A percentile compares a stretch with the other conserved stretches of the same genome.
Evolutionary conservation across 495 filamentous ascomycete species (phyloP).

Genomic region (Aspergillus nidulans): DNA sequence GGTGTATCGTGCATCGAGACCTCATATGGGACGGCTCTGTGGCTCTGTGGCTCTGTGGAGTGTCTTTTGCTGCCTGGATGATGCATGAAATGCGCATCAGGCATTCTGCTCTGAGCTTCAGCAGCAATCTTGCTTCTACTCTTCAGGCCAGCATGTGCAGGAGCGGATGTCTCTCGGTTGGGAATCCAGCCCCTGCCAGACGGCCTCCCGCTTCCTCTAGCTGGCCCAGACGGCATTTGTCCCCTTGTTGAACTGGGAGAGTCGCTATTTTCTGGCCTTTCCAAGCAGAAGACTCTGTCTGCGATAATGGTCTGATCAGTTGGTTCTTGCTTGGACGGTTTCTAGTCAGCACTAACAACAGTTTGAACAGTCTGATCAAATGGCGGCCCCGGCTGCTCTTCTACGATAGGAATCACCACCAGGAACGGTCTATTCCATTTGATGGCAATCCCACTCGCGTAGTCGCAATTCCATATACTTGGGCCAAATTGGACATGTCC

Average conservation of each 20-base stretch:
- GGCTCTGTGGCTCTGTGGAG: too few relatives aligned
- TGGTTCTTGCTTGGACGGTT: not conserved
- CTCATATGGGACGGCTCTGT: not conserved
- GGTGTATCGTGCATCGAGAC: not conserved
- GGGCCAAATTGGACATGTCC: slow-evolving; percentile 36
- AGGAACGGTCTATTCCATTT: slow-evolving; percentile 55
- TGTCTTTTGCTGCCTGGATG: not conserved
- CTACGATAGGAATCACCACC: slow-evolving; percentile 54
- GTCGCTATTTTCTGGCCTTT: slow-evolving; percentile 43
- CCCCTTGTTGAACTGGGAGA: slow-evolving; percentile 28
- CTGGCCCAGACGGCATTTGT: slow-evolving; percentile 41
- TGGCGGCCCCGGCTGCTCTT: slow-evolving; percentile 51
- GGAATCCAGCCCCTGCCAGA: slow-evolving; percentile 28
- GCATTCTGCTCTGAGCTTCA: slow-evolving; percentile 17
- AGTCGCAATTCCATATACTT: slow-evolving; percentile 43
- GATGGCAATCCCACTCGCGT: slow-evolving; percentile 42
- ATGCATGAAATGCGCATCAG: slow-evolving; percentile 4
- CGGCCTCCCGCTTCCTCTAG: slow-evolving; percentile 28
- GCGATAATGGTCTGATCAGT: slow-evolving; percentile 39
- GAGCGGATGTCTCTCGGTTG: slow-evolving; percentile 19
- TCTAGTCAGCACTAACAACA: slow-evolving; percentile 19
- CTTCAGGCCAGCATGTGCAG: not conserved
- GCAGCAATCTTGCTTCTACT: slow-evolving; percentile 9
- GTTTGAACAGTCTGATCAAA: slow-evolving; percentile 54
- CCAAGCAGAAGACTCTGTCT: slow-evolving; percentile 25